Evolutionary conservation across 1,284 basidiomycete species (phyloP), one percentile per base, ranked within the genome.

Genomic region (Tilletia setariae): DNA sequence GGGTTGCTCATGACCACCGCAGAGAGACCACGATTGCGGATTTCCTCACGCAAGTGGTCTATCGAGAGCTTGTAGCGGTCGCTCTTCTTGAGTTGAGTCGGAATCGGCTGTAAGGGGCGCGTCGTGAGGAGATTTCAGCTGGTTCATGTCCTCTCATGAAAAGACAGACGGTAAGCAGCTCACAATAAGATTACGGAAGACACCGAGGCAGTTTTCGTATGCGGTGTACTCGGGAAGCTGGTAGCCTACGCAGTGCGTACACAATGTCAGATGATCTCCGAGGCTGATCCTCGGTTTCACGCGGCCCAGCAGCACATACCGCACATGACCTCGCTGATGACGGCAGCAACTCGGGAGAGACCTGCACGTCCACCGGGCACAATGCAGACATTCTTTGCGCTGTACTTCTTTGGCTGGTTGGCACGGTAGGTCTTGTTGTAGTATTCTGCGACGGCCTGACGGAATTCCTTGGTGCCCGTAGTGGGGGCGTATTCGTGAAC

Each of bases 1-100:
- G 92, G 92, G 83, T 96, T 97, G 21, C 91, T 93, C 0, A 92
- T 90, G 66, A 97, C 86, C 69, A 96, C 87, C 51, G 94, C 92
- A 16, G 90, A 89, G 25, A 96, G 85, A 42, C 91, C 93, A 83
- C 75, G 75, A 4, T 75, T 74, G 15, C 70, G 68, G 65, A 84
- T 79, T 42, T 75, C 74, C n/a, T 75, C 69, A 16, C 74, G 68
- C 44, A 86, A 80, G 70, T 85, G 80, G 13, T 89, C 86, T 23
- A 94, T 87, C 76, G 93, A 89, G 42, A 96, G 85, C 68, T 86
- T 85, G 83, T 91, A 91, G 62, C 86, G 84, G 68, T 88, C 84
- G 84, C 89, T 73, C 25, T 73, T 43, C n/a, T 64, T 72, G 59
- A 69, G 56, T 43, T 72, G 65, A 67, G 67, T 79, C 87, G 89